Evolutionary conservation across 2,329 filamentous ascomycete genomes (phyloP).

Genomic region (Capronia americana): DNA sequence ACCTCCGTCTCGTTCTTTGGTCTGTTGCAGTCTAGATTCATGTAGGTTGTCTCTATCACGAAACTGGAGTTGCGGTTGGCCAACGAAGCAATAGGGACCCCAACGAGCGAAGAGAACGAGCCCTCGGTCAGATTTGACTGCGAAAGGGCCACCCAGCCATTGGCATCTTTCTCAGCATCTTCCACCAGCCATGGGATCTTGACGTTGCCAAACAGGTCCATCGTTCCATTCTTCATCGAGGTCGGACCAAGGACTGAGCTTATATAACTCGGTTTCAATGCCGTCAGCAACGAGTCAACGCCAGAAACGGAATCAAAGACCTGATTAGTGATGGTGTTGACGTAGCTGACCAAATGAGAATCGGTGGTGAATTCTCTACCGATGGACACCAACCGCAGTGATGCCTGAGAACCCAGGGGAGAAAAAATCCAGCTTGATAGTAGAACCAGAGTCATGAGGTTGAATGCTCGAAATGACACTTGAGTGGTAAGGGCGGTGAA

Average conservation of each 20-base stretch:
- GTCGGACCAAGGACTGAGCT: slow-evolving; percentile 31
- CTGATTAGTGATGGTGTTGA: not conserved
- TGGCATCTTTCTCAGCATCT: slow-evolving; percentile 1
- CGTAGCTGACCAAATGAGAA: not conserved
- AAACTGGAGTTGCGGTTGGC: slow-evolving; percentile 35
- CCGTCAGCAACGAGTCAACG: slow-evolving; percentile 19
- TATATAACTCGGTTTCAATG: slow-evolving; percentile 34
- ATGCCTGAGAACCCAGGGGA: slow-evolving; percentile 37
- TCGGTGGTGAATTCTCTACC: slow-evolving; percentile 4
- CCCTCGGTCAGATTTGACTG: not conserved
- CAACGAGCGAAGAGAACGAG: slow-evolving; percentile 7
- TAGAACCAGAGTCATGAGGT: slow-evolving; percentile 24
- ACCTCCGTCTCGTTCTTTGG: slow-evolving; percentile 13
- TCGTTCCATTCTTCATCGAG: slow-evolving; percentile 27
- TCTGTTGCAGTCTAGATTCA: slow-evolving; percentile 34
- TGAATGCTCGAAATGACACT: not conserved
- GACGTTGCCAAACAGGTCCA: slow-evolving; percentile 38
- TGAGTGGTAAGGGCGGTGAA: not conserved
- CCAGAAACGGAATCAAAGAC: slow-evolving; percentile 15
- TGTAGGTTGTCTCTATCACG: slow-evolving; percentile 34
- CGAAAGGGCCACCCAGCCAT: not conserved
- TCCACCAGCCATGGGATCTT: slow-evolving; percentile 34
- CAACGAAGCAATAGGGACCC: slow-evolving; percentile 30
- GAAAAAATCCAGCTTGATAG: slow-evolving; percentile 34
- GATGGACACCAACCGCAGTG: slow-evolving; percentile 29